A percentile compares a stretch with the other conserved stretches of the same genome.
These are phyloP conservation scores for Botrytis fragariae DNA, from an alignment of 2,329 filamentous ascomycete genomes.

Conservation along the genomic window DNA sequence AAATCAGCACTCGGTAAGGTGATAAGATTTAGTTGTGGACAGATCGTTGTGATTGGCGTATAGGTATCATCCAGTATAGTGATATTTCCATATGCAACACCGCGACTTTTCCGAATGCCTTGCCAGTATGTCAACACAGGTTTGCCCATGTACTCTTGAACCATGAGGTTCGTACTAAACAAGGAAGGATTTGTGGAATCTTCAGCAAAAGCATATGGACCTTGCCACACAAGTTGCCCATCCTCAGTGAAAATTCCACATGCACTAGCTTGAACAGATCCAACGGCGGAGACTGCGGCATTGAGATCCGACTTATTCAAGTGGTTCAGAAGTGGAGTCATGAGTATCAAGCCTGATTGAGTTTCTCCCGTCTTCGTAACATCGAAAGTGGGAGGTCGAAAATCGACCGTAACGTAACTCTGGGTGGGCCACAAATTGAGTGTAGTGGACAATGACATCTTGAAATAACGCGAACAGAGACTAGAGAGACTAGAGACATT, in stretches of 20 bases:
- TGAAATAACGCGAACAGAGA: background rate
- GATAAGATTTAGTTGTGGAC: background rate
- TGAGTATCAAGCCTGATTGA: background rate
- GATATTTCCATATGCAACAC: slow-evolving; percentile 1
- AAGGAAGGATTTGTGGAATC: too few species aligned
- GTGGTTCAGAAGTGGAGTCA: background rate
- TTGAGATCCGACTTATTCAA: background rate
- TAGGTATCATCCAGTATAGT: background rate
- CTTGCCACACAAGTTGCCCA: slow-evolving; percentile 2
- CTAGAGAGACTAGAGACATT: background rate
- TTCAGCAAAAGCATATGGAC: background rate
- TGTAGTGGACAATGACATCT: background rate
- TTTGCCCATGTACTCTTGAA: background rate
- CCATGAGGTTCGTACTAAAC: background rate
- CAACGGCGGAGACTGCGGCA: background rate
- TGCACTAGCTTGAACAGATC: background rate
- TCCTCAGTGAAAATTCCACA: background rate
- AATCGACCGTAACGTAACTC: background rate
- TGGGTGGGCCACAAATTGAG: background rate
- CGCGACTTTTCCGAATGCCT: background rate
- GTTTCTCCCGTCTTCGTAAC: background rate
- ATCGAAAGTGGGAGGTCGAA: background rate
- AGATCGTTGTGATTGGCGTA: slow-evolving; percentile 2
- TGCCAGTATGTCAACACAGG: slow-evolving; percentile 8
- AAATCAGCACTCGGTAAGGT: background rate